Base-by-base conservation (phyloP, 2,329 filamentous ascomycete genomes). In the Scedosporium boydii region DNA sequence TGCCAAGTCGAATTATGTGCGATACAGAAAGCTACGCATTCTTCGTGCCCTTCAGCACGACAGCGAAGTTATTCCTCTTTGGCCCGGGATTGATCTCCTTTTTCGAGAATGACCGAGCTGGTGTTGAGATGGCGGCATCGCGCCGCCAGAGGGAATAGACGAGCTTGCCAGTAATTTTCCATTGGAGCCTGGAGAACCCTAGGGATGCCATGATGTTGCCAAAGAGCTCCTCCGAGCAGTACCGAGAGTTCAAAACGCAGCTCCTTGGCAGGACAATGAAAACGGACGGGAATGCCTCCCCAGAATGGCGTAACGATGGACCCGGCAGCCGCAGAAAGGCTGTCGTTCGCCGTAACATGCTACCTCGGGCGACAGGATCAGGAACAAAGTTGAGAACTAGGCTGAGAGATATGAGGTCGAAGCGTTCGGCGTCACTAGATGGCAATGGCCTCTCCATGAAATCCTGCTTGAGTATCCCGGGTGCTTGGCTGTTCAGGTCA, bases 341-440 rank as follows among this genome's bases (percentile, higher is more conserved):
- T 14, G 88, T 80, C 41, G 88, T 92, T 48, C 90, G 84, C 60
- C 83, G 80, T 61, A 99, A 82, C 95, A 99, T 99, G 63, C 90
- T 84, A 2, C 95, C 95, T 68, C 93, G 83, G 4, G 81, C 83
- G 38, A 76, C 76, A 3, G 91, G 82, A 67, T 93, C 87, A 0
- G 93, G 90, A 3, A 98, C 93, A 70, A 92, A 99, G 74, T 99
- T 99, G 65, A 99, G 80, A 4, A 99, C 95, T 61, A 99, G 78
- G 7, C 92, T 96, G 26, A 99, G 79, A 59, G 92, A 96, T 69
- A 99, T 88, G 60, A 98, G 84, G 71, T 99, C 91, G 71, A 98
- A 98, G 23, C 78, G 79, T 48, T 92, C 86, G 0, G 77, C 73
- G 5, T 82, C 77, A 23, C 80, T 73, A 4, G 71, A 72, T 0